A percentile compares a stretch with the other conserved stretches of the same genome.
These are phyloP conservation scores for Plasmodium blacklocki DNA, from an alignment of 169 alveolate species.

Conservation along the genomic window DNA sequence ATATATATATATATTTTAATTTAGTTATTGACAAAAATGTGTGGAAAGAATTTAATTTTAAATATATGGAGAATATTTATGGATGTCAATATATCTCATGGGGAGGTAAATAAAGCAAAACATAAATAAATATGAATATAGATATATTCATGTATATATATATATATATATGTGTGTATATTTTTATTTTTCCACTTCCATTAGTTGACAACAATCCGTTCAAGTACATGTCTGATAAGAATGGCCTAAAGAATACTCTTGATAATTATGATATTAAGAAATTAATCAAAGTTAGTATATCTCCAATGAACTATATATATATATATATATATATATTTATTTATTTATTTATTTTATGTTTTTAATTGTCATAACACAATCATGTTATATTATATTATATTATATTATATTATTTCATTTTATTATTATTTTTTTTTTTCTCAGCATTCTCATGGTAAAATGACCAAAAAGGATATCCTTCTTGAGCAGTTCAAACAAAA, in stretches of 20 bases:
- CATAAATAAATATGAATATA: background rate
- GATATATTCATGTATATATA: background rate
- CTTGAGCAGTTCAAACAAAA: slow-evolving; percentile 69
- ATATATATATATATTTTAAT: background rate
- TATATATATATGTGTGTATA: background rate
- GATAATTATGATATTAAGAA: slow-evolving; percentile 69
- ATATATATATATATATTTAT: background rate
- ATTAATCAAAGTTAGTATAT: slow-evolving; percentile 64
- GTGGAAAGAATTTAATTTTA: slow-evolving; percentile 68
- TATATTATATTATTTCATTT: background rate
- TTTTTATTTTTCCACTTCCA: background rate
- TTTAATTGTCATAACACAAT: background rate
- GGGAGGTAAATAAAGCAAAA: slow-evolving; percentile 51
- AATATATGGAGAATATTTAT: slow-evolving; percentile 48
- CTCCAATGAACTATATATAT: background rate
- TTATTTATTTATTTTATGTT: background rate
- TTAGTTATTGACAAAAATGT: slow-evolving; percentile 65
- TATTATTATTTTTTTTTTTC: slow-evolving; percentile 36
- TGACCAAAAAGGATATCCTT: slow-evolving; percentile 65
- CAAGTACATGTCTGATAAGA: slow-evolving; percentile 47
- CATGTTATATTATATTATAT: background rate
- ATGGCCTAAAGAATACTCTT: slow-evolving; percentile 30
- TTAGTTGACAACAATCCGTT: slow-evolving; percentile 74
- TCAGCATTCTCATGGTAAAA: slow-evolving; percentile 75
- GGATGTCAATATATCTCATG: slow-evolving; percentile 71